phyloP scores from a whole-genome alignment of 805 yeast species.

The Candida lessepsii region DNA sequence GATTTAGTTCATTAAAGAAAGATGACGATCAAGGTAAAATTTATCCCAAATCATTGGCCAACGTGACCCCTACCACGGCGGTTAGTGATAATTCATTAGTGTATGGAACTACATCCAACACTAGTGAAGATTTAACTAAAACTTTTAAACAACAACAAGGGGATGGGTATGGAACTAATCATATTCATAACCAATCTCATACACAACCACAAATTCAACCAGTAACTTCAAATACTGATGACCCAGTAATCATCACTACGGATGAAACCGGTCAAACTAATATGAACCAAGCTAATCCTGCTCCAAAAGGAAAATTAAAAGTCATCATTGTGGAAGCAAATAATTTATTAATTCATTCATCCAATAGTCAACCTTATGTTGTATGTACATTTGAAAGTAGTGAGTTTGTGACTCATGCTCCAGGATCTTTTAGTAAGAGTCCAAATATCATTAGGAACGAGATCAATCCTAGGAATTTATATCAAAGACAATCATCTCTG shows the following conservation, averaged over 20 bases:
- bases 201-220: neutral
- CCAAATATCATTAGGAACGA: conserved; percentile 8
- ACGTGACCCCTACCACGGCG: conserved; percentile 61
- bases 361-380: conserved; percentile 74
- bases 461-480: conserved; percentile 28
- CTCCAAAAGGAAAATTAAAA: conserved; percentile 78
- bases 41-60: conserved; percentile 36
- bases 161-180: neutral
- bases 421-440: conserved; percentile 46
- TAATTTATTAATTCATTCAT: conserved; percentile 55
- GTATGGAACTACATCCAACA: conserved; percentile 53
- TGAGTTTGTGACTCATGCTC: conserved; percentile 83
- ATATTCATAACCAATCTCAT: neutral
- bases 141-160: conserved; percentile 11
- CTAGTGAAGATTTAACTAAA: conserved; percentile 9
- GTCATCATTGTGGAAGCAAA: conserved; percentile 81
- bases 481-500: conserved; percentile 39
- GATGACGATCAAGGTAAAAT: conserved; percentile 17
- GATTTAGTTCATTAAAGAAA: conserved; percentile 36
- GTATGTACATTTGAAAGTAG: conserved; percentile 91
- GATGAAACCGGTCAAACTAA: conserved; percentile 39
- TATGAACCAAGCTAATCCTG: conserved; percentile 24
- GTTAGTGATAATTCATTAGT: conserved; percentile 60
- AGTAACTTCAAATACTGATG: neutral
- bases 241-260: conserved; percentile 37